Evolutionary conservation across 306 rosid genomes (phyloP).

Genomic region (Oemleria cerasiformis): DNA sequence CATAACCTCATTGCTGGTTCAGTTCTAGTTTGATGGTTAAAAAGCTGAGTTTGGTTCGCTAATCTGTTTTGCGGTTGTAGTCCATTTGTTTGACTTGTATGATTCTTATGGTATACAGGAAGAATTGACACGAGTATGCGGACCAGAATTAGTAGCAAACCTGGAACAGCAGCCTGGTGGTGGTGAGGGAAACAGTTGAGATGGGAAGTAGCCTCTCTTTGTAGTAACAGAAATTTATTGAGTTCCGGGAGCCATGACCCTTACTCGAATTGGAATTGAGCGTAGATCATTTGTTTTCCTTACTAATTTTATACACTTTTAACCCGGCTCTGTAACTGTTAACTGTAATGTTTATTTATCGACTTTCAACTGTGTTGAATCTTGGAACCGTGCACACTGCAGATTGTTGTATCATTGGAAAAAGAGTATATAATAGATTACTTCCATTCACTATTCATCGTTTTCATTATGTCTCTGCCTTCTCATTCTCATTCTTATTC

Average conservation of each 20-base stretch:
- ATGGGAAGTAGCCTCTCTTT: slow-evolving; percentile 4
- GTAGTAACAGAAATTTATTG: slow-evolving; percentile 35
- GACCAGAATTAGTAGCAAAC: slow-evolving; percentile 72
- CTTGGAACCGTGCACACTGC: slow-evolving; percentile 11
- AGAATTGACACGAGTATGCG: slow-evolving; percentile 75
- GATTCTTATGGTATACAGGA: slow-evolving; percentile 50
- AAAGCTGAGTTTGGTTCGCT: neutral
- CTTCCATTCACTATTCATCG: neutral
- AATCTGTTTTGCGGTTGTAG: slow-evolving; percentile 1
- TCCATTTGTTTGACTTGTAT: neutral
- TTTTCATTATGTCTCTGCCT: too few species aligned
- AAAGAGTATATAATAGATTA: slow-evolving; percentile 15
- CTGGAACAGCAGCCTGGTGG: slow-evolving; percentile 40
- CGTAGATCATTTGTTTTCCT: slow-evolving; percentile 40
- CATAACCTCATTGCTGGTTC: neutral
- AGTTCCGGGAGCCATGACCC: slow-evolving; percentile 33
- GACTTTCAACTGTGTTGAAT: slow-evolving; percentile 17
- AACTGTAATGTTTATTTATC: slow-evolving; percentile 16
- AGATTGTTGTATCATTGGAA: slow-evolving; percentile 24
- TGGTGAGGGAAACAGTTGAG: slow-evolving; percentile 35
- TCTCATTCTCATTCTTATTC: too few species aligned
- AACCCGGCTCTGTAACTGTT: slow-evolving; percentile 32
- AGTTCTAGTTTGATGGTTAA: neutral
- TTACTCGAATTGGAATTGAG: slow-evolving; percentile 25
- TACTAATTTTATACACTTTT: slow-evolving; percentile 48